These are phyloP conservation scores for Gossypium rotundifolium DNA, from an alignment of 345 rosid genomes.

Conservation along the genomic window DNA sequence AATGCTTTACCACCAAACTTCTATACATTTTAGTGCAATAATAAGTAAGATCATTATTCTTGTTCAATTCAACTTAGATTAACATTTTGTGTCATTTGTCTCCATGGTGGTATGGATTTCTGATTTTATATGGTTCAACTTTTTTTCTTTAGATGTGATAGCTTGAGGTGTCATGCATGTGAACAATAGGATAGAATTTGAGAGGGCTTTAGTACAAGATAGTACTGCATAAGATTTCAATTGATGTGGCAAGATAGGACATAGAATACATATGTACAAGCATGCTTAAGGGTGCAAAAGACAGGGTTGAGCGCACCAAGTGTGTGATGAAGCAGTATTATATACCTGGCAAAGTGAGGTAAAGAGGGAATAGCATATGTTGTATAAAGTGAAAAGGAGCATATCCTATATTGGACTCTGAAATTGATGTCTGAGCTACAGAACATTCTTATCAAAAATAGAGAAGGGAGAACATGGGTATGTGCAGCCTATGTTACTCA, in stretches of 20 bases:
- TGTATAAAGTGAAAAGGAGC: neutral
- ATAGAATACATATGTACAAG: neutral
- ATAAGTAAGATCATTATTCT: neutral
- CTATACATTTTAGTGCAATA: slow-evolving; percentile 2
- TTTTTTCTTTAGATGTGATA: neutral
- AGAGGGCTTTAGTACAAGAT: neutral
- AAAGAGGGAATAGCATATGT: neutral
- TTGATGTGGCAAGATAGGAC: neutral
- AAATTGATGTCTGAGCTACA: neutral
- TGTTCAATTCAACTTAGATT: neutral
- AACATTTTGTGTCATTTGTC: neutral
- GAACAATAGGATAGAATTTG: neutral
- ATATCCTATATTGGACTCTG: neutral
- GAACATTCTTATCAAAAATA: neutral
- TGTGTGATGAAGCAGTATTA: neutral
- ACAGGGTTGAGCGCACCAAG: neutral
- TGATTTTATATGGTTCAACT: neutral
- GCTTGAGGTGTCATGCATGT: neutral
- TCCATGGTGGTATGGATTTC: neutral
- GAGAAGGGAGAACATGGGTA: neutral
- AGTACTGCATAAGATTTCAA: neutral
- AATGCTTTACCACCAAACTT: neutral
- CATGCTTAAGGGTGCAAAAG: neutral
- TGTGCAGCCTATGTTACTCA: too few species aligned
- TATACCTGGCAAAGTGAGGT: neutral